These are phyloP conservation scores for Ceratobasidium sp. DNA, from an alignment of 1,284 basidiomycete genomes.

Conservation along the genomic window DNA sequence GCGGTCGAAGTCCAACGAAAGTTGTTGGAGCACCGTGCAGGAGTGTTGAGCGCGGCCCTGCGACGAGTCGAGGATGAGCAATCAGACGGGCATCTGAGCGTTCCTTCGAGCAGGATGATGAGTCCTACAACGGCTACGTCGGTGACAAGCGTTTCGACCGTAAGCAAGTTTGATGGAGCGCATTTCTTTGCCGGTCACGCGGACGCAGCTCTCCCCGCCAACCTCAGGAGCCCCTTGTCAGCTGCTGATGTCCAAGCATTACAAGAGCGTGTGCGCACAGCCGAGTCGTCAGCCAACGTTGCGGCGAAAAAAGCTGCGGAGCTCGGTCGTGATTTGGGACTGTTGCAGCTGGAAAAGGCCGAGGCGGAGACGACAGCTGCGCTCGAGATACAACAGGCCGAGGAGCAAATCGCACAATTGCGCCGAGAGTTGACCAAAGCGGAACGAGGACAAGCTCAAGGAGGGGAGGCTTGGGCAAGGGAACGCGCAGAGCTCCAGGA, in stretches of 20 bases:
- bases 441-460: constrained; percentile 60
- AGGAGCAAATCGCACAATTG: constrained; percentile 63
- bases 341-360: constrained; percentile 67
- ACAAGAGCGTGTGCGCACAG: constrained; percentile 66
- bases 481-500: constrained; percentile 57
- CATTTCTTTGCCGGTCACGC: constrained; percentile 82
- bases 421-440: constrained; percentile 68
- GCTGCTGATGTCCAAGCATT: constrained; percentile 55
- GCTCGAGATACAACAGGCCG: constrained; percentile 68
- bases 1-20: constrained; percentile 64
- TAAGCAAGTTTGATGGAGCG: constrained; percentile 73
- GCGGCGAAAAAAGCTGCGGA: constrained; percentile 64
- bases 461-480: constrained; percentile 64
- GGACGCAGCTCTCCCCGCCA: constrained; percentile 62
- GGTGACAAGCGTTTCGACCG: constrained; percentile 56
- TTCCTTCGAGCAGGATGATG: constrained; percentile 48
- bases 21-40: constrained; percentile 77
- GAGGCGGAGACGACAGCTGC: constrained; percentile 67
- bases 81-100: constrained; percentile 44
- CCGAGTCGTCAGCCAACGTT: constrained; percentile 61
- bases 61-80: constrained; percentile 70
- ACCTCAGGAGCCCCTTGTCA: constrained; percentile 51
- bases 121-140: constrained; percentile 60
- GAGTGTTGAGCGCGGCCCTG: constrained; percentile 74
- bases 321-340: constrained; percentile 64